Evolutionary conservation across 2,329 filamentous ascomycete species (phyloP), one percentile per base, ranked within the genome.

Genomic region (Coleophoma crateriformis): DNA sequence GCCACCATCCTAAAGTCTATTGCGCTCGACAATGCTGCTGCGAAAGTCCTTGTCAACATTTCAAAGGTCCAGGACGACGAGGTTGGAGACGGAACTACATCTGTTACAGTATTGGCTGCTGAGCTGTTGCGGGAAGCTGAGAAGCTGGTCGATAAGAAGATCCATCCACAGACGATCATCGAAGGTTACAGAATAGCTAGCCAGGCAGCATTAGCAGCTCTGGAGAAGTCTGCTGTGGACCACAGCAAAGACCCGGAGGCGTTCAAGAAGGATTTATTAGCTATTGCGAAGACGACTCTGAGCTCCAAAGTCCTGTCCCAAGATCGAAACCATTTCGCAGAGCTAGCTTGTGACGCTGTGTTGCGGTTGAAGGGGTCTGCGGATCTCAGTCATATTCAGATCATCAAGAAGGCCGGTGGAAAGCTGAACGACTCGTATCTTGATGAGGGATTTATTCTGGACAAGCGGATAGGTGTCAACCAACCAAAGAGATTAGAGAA

Each of bases 1-100:
- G 94, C 94, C 56, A 99, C 94, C 20, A 99, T 99, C 61, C 82
- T 99, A 57, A 99, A 99, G 74, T 89, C 92, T 48, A 99, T 99
- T 70, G 94, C 94, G 40, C 86, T 99, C 65, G 94, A 99, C 71
- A 99, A 99, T 68, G 94, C 94, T 40, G 94, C 94, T 19, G 94
- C 94, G 48, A 99, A 99, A 75, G 94, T 99, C 5, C 79, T 99
- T 40, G 94, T 99, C 67, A 99, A 99, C 71, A 97, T 99, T 63
- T 97, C 92, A 56, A 99, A 99, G 74, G 94, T 99, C 6, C 94
- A 99, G 69, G 94, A 99, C 65, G 94, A 99, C 67, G 94, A 99
- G 71, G 92, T 99, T 20, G 94, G 94, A 65, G 94, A 99, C 68
- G 94, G 94, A 51, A 99, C 94, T 42, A 99, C 94, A 19, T 97